phyloP scores from a whole-genome alignment of 345 rosid species.

The Dipteronia sinensis region DNA sequence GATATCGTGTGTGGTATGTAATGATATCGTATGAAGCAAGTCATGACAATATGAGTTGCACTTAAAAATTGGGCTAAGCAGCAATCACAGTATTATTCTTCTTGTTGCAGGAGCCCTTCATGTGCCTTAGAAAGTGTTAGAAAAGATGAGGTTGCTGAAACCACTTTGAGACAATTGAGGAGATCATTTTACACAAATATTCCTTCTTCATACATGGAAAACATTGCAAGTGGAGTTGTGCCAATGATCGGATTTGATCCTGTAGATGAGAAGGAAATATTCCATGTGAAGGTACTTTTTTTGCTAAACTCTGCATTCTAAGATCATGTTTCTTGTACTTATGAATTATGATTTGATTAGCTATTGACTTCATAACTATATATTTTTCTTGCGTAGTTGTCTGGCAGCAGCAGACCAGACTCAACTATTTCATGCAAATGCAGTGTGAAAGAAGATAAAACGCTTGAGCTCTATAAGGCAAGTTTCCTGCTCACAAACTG shows the following conservation, averaged over 20 bases:
- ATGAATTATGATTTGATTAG: not conserved
- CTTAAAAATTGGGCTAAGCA: not conserved
- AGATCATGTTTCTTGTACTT: not conserved
- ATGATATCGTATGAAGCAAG: not conserved
- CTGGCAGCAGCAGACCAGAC: slow-evolving; percentile 31
- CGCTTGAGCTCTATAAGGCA: slow-evolving; percentile 58
- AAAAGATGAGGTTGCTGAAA: slow-evolving; percentile 32
- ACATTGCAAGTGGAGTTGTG: slow-evolving; percentile 34
- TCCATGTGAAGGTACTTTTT: slow-evolving; percentile 54
- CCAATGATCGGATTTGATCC: slow-evolving; percentile 40
- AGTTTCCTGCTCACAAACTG: slow-evolving; percentile 27
- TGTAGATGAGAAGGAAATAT: slow-evolving; percentile 47
- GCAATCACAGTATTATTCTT: not conserved
- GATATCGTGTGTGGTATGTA: not conserved
- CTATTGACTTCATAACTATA: slow-evolving; percentile 7
- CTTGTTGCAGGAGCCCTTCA: slow-evolving; percentile 34
- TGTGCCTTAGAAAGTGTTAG: slow-evolving; percentile 19
- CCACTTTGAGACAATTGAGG: slow-evolving; percentile 24
- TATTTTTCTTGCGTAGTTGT: slow-evolving; percentile 42
- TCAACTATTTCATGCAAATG: slow-evolving; percentile 60
- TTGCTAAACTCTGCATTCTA: not conserved
- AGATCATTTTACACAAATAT: slow-evolving; percentile 42
- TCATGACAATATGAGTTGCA: not conserved
- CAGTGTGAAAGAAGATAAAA: slow-evolving; percentile 37
- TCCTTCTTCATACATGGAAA: slow-evolving; percentile 43